phyloP scores from a whole-genome alignment of 140 eudicot species.

The Flaveria floridana region DNA sequence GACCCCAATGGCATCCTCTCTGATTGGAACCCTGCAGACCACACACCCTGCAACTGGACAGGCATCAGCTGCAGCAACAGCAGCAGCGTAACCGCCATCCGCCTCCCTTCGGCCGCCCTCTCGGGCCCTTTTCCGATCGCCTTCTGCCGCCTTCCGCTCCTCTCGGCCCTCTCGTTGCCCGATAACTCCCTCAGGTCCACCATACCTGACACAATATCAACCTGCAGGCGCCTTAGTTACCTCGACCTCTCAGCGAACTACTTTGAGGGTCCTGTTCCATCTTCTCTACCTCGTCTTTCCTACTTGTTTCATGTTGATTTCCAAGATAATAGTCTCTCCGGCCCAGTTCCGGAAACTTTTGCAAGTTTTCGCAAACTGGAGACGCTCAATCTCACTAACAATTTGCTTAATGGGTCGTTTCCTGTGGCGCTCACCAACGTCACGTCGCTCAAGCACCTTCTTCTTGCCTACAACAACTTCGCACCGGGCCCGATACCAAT shows the following conservation, averaged over 20 bases:
- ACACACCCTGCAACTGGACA: conserved; percentile 81
- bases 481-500: conserved; percentile 45
- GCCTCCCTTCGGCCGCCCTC: conserved; percentile 52
- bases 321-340: conserved; percentile 51
- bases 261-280: conserved; percentile 49
- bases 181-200: conserved; percentile 52
- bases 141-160: conserved; percentile 63
- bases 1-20: conserved; percentile 55
- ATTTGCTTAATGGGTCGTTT: conserved; percentile 51
- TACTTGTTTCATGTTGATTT: conserved; percentile 45
- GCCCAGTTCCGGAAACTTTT: conserved; percentile 50
- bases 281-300: conserved; percentile 48
- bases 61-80: conserved; percentile 53
- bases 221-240: conserved; percentile 45
- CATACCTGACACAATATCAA: conserved; percentile 53
- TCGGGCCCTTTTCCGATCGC: conserved; percentile 55
- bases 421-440: conserved; percentile 50
- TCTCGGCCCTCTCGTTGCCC: conserved; percentile 48
- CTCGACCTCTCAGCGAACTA: conserved; percentile 66
- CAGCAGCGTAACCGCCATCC: conserved; percentile 35
- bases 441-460: conserved; percentile 41
- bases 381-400: conserved; percentile 37
- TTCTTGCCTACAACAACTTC: conserved; percentile 58
- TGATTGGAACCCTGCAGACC: conserved; percentile 52
- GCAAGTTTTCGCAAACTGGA: conserved; percentile 50